phyloP scores from a whole-genome alignment of 2,329 filamentous ascomycete species.

The Beauveria rudraprayagi region DNA sequence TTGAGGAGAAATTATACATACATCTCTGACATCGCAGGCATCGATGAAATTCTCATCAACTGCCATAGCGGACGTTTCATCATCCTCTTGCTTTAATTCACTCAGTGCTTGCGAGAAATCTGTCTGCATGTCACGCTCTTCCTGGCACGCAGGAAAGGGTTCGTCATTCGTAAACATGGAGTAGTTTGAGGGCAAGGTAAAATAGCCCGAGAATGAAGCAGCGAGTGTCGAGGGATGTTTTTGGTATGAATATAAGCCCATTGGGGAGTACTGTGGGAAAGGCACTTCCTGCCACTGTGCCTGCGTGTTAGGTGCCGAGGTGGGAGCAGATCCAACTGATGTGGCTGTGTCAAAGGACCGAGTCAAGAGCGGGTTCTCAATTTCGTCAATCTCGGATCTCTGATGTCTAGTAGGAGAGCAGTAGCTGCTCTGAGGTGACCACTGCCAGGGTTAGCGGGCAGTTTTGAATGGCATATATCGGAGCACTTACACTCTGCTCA shows the following conservation, averaged over 20 bases:
- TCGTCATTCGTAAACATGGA: conserved; percentile 2
- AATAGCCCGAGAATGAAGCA: not conserved
- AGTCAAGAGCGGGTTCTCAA: conserved; percentile 5
- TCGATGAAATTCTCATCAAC: not conserved
- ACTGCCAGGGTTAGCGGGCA: not conserved
- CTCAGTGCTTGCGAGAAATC: not conserved
- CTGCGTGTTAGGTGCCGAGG: not conserved
- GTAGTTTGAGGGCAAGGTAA: not conserved
- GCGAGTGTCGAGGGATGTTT: not conserved
- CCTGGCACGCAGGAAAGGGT: not conserved
- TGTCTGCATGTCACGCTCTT: not conserved
- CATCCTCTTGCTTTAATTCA: not conserved
- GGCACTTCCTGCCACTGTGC: not conserved
- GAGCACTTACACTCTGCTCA: conserved; percentile 4
- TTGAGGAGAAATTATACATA: not conserved
- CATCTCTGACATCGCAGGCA: not conserved
- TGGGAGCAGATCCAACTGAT: not conserved
- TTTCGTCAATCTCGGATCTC: conserved; percentile 1
- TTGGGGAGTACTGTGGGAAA: not conserved
- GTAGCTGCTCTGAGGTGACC: conserved; percentile 8
- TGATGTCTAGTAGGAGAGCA: not conserved
- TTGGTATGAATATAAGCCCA: not conserved
- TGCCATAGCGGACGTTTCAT: not conserved
- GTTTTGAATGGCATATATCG: no score
- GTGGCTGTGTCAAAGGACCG: conserved; percentile 5